Evolutionary conservation across 2,329 filamentous ascomycete species (phyloP), one percentile per base, ranked within the genome.

Genomic region (Ophiocordyceps unilateralis): DNA sequence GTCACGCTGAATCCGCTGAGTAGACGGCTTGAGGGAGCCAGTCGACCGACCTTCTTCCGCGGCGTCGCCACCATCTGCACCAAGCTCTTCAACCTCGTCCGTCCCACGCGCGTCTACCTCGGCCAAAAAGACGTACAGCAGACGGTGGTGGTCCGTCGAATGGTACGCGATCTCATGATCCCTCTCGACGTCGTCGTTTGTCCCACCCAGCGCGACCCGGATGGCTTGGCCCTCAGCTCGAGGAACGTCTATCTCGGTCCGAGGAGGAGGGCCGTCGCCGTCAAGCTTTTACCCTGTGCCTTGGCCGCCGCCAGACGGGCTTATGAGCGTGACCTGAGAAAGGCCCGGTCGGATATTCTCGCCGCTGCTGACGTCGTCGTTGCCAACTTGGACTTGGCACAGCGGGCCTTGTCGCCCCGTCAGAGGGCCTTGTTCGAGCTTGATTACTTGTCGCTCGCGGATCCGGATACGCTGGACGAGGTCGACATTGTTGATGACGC

Each of bases 61-160:
- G 91, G 91, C 34, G 91, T 98, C 28, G 88, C 91, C 19, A 98
- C 91, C 1, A 82, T 98, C 2, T 95, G 88, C 65, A 91, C 89
- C 75, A 98, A 91, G 59, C 60, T 67, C 21, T 67, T 67, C 56
- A 66, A 65, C 49, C 58, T 65, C 19, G 61, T 67, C 17, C 64
- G 66, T 53, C 78, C 83, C 0, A 79, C 86, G 46, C 68, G 72
- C 5, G 82, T 83, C 19, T 88, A 94, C 64, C 95, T 98, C 66
- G 91, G 91, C 4, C 91, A 96, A 61, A 98, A 98, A 65, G 91
- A 98, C 59, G 78, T 95, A 19, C 91, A 98, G 67, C 91, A 98
- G 64, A 93, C 87, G 0, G 83, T 93, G 17, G 75, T 98, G 11
- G 83, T 98, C 54, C 79, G 76, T 54, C 77, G 83, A 39, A 78